Evolutionary conservation across 371 early-diverging fungal genomes (phyloP).

Genomic region (Rhizopus stolonifer): DNA sequence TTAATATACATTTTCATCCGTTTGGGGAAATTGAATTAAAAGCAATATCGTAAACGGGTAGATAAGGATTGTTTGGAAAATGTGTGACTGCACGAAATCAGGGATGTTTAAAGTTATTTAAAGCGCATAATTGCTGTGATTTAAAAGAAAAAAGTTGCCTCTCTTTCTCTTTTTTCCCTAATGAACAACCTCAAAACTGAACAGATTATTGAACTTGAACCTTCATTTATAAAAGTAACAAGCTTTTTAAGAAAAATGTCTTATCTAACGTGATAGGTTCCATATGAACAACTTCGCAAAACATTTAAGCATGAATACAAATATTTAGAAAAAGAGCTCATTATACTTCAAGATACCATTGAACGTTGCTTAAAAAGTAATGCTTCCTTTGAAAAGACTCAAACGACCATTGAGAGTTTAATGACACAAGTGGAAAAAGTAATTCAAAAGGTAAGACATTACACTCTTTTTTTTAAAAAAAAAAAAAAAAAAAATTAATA

Average conservation of each 20-base stretch:
- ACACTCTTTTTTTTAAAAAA: neutral
- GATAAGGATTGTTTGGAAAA: too few relatives aligned
- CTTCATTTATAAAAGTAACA: constrained; percentile 82
- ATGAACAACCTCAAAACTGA: constrained; percentile 59
- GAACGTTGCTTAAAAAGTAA: constrained; percentile 37
- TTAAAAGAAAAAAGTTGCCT: too few relatives aligned
- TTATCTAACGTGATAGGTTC: constrained; percentile 60
- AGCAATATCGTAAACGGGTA: too few relatives aligned
- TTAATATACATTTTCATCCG: too few relatives aligned
- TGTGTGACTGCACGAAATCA: too few relatives aligned
- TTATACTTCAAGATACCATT: constrained; percentile 44
- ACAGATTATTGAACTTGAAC: constrained; percentile 80
- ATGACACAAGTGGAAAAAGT: constrained; percentile 65
- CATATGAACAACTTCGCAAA: constrained; percentile 85
- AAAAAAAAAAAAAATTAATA: too few relatives aligned
- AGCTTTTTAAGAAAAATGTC: neutral
- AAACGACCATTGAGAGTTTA: constrained; percentile 59
- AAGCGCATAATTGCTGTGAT: neutral
- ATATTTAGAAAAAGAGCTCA: constrained; percentile 79
- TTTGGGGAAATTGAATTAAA: too few relatives aligned
- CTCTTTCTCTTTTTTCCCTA: neutral
- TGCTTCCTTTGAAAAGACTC: constrained; percentile 49
- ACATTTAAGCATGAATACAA: constrained; percentile 79
- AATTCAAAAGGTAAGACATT: constrained; percentile 65
- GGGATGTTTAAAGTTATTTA: too few relatives aligned